Conservation (phyloP, 225 moss, liverwort and hornwort genomes). For the Lunularia cruciata region DNA sequence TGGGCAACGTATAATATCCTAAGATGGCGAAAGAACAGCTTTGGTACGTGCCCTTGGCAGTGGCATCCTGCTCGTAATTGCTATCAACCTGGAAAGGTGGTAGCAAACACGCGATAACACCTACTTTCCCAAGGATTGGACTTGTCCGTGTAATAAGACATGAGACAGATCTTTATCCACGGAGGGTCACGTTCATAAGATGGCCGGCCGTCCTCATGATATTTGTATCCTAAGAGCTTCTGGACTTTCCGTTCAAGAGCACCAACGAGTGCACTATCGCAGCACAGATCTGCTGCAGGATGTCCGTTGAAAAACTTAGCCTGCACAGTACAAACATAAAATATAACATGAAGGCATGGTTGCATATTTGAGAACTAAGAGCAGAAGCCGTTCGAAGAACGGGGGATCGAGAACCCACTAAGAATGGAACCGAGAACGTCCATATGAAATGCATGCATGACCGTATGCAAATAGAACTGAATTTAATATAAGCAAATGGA, state of each 20-base stretch:
- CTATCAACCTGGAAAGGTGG: slow-evolving; percentile 81
- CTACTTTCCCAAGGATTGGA: slow-evolving; percentile 55
- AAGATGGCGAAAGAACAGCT: no score
- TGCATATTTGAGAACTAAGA: no score
- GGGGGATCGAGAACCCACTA: no score
- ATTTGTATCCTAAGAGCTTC: slow-evolving; percentile 56
- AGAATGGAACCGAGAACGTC: no score
- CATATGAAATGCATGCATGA: no score
- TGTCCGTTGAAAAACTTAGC: slow-evolving; percentile 87
- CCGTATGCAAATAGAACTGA: background rate
- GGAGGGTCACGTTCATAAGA: slow-evolving; percentile 54
- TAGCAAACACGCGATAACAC: slow-evolving; percentile 77
- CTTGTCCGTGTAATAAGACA: slow-evolving; percentile 78
- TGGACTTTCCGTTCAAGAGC: slow-evolving; percentile 81
- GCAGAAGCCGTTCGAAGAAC: no score
- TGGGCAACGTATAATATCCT: no score
- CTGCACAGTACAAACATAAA: slow-evolving; percentile 47
- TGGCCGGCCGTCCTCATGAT: slow-evolving; percentile 20
- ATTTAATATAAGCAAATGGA: background rate
- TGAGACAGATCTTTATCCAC: slow-evolving; percentile 86
- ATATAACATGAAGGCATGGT: no score
- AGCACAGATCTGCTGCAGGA: slow-evolving; percentile 65
- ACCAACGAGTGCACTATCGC: slow-evolving; percentile 74
- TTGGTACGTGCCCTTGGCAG: no score
- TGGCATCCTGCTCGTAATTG: no score